A percentile compares a stretch with the other conserved stretches of the same genome.
Conservation (phyloP, 1,284 basidiomycete species). For the Trametes polyzona region DNA sequence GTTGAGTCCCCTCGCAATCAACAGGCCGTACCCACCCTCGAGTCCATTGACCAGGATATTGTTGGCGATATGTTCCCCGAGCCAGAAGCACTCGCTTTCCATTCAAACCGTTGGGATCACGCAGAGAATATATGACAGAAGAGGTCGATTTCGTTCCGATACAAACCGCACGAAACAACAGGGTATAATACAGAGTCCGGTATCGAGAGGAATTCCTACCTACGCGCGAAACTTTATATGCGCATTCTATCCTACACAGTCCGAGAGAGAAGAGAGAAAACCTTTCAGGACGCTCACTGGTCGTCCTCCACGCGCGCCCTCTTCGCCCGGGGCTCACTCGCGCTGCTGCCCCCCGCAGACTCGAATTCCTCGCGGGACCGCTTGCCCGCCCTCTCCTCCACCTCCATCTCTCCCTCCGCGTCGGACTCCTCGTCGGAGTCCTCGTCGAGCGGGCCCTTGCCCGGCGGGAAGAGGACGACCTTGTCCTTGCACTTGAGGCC, state of each 20-base stretch:
- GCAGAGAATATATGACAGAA: no score
- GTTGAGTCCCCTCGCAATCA: no score
- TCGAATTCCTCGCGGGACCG: not conserved
- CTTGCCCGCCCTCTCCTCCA: not conserved
- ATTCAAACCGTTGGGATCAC: no score
- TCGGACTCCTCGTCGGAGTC: slow-evolving; percentile 5
- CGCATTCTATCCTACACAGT: slow-evolving; percentile 5
- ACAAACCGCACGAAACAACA: slow-evolving; percentile 12
- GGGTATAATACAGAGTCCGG: slow-evolving; percentile 9
- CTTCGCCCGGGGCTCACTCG: slow-evolving; percentile 6
- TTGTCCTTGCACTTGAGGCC: not conserved
- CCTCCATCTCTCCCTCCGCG: not conserved
- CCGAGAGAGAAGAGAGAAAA: no score
- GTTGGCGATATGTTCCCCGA: no score
- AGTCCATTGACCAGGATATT: no score
- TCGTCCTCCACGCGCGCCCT: slow-evolving; percentile 2
- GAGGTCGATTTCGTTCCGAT: no score
- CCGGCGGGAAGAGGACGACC: not conserved
- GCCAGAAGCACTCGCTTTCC: no score
- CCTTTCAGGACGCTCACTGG: not conserved
- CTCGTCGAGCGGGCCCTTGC: not conserved
- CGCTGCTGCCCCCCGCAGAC: not conserved
- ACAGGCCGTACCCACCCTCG: no score
- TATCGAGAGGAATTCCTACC: not conserved
- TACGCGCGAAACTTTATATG: slow-evolving; percentile 4